These are phyloP conservation scores for Yamadazyma siamensis DNA, from an alignment of 1,139 yeast species.

Conservation along the genomic window DNA sequence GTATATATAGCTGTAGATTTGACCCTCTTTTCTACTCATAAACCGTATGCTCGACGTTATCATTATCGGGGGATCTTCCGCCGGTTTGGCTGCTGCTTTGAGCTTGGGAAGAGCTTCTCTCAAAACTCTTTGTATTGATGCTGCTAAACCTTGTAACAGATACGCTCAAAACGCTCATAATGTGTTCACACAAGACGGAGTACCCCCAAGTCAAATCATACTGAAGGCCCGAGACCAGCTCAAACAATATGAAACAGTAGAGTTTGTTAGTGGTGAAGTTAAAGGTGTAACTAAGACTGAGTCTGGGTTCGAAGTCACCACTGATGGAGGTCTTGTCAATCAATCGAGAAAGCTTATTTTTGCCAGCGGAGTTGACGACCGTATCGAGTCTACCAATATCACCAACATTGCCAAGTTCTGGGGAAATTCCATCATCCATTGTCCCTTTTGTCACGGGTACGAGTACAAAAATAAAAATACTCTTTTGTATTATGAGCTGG, in stretches of 20 bases:
- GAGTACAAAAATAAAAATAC: constrained; percentile 4
- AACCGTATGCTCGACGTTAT: constrained; percentile 5
- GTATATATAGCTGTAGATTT: neutral
- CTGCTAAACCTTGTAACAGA: constrained; percentile 10
- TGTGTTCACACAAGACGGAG: constrained; percentile 8
- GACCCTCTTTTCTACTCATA: neutral
- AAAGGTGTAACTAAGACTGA: neutral
- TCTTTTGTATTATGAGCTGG: constrained; percentile 2
- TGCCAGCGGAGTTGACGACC: constrained; percentile 7
- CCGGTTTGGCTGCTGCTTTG: constrained; percentile 9
- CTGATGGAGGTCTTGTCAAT: neutral
- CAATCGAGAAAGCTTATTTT: constrained; percentile 4
- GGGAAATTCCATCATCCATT: constrained; percentile 7
- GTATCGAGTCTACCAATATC: constrained; percentile 1
- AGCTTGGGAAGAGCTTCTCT: constrained; percentile 7
- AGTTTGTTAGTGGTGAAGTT: neutral
- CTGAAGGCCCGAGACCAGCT: constrained; percentile 1
- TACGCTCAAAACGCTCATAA: constrained; percentile 9
- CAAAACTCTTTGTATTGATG: constrained; percentile 8
- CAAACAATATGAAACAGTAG: neutral
- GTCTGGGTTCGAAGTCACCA: constrained; percentile 1
- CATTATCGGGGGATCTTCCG: constrained; percentile 8
- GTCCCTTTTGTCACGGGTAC: constrained; percentile 9
- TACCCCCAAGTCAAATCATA: constrained; percentile 5
- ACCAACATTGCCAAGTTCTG: constrained; percentile 4